Conservation (phyloP, 2,329 filamentous ascomycete species). For the Colletotrichum sansevieriae region DNA sequence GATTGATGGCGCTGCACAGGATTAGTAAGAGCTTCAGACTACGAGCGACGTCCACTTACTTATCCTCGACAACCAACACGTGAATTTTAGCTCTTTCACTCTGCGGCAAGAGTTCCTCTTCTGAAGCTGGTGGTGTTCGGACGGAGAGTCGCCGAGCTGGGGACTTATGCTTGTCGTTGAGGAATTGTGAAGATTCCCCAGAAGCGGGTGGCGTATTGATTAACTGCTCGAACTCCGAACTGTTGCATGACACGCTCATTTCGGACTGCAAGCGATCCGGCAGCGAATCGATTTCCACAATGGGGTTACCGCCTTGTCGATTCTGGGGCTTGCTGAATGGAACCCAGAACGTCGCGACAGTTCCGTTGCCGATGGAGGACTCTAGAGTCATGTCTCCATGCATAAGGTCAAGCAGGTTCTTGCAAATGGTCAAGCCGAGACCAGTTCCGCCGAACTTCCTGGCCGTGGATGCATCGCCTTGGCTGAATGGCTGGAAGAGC, state of each 20-base stretch:
- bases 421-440: slow-evolving; percentile 83
- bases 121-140: slow-evolving; percentile 53
- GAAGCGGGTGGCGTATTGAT: slow-evolving; percentile 57
- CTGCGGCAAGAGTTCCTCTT: slow-evolving; percentile 62
- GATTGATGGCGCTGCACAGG: slow-evolving; percentile 70
- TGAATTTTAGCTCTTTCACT: slow-evolving; percentile 73
- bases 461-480: slow-evolving; percentile 84
- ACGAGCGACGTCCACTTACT: slow-evolving; percentile 62
- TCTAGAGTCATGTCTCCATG: slow-evolving; percentile 79
- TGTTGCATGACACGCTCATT: slow-evolving; percentile 74
- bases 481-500: slow-evolving; percentile 84
- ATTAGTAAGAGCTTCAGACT: slow-evolving; percentile 30
- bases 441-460: slow-evolving; percentile 84
- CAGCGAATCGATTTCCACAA: slow-evolving; percentile 74
- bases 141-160: slow-evolving; percentile 49
- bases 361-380: slow-evolving; percentile 76
- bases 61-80: slow-evolving; percentile 85
- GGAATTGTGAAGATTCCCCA: slow-evolving; percentile 37
- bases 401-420: slow-evolving; percentile 85
- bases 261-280: slow-evolving; percentile 76
- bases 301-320: slow-evolving; percentile 51
- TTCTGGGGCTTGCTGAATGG: slow-evolving; percentile 79
- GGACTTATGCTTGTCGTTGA: slow-evolving; percentile 45
- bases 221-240: slow-evolving; percentile 71
- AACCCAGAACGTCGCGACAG: slow-evolving; percentile 81